Conservation (phyloP, 2,329 filamentous ascomycete genomes). For the Calonectria henricotiae region DNA sequence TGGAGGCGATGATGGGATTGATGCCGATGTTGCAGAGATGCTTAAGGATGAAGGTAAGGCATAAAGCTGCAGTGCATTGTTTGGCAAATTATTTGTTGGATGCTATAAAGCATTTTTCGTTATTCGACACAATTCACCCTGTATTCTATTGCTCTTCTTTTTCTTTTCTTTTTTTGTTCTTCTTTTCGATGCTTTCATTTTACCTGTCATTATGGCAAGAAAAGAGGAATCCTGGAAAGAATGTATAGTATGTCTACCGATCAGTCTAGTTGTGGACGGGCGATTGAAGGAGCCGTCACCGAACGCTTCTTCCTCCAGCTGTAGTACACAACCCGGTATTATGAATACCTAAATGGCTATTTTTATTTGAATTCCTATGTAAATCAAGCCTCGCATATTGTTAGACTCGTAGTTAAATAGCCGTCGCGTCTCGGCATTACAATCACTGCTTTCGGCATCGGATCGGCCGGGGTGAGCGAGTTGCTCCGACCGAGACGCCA, state of each 20-base stretch:
- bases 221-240: slow-evolving; percentile 17
- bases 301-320: not conserved
- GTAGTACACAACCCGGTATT: not conserved
- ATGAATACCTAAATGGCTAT: not conserved
- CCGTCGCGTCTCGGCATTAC: slow-evolving; percentile 26
- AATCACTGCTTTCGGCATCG: slow-evolving; percentile 38
- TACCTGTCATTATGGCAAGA: not conserved
- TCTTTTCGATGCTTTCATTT: slow-evolving; percentile 20
- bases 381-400: not conserved
- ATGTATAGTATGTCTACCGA: slow-evolving; percentile 16
- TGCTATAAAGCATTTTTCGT: not conserved
- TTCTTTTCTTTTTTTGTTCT: slow-evolving; percentile 11
- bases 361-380: not conserved
- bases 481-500: slow-evolving; percentile 49
- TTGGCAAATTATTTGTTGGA: not conserved
- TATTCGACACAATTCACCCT: not conserved
- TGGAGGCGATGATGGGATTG: slow-evolving; percentile 71
- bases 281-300: not conserved
- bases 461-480: slow-evolving; percentile 42
- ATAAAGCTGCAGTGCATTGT: slow-evolving; percentile 20
- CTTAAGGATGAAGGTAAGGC: slow-evolving; percentile 54
- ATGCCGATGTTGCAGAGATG: slow-evolving; percentile 72
- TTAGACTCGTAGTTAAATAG: slow-evolving; percentile 7
- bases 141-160: slow-evolving; percentile 21
- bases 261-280: not conserved